Percentiles rank a stretch among this genome's conserved stretches.
phyloP scores from a whole-genome alignment of 2,329 filamentous ascomycete genomes.

The Dothistroma pini region DNA sequence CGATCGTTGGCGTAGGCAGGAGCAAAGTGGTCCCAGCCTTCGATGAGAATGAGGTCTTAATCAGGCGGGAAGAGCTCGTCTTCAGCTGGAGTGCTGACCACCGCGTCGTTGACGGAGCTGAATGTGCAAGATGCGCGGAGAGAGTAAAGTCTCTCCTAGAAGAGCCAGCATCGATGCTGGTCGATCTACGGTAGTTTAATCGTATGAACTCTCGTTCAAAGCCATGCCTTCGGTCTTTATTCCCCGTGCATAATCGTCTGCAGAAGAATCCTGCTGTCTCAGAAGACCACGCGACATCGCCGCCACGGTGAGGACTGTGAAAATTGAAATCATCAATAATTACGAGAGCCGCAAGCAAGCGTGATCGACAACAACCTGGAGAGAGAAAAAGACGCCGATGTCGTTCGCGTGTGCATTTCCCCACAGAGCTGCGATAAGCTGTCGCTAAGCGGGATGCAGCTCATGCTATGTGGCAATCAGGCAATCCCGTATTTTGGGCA shows the following conservation, averaged over 20 bases:
- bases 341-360: slow-evolving; percentile 6
- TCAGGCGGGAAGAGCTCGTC: slow-evolving; percentile 76
- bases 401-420: not conserved
- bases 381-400: slow-evolving; percentile 1
- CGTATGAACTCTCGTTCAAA: not conserved
- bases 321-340: not conserved
- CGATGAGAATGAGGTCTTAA: slow-evolving; percentile 51
- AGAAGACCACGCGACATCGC: not conserved
- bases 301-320: not conserved
- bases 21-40: slow-evolving; percentile 81
- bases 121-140: slow-evolving; percentile 86
- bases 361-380: not conserved
- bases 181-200: slow-evolving; percentile 62
- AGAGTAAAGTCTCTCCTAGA: slow-evolving; percentile 75
- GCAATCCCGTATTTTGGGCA: not conserved
- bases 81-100: slow-evolving; percentile 98
- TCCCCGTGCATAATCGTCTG: not conserved
- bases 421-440: not conserved
- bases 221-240: not conserved
- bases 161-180: slow-evolving; percentile 80
- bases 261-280: not conserved
- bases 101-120: slow-evolving; percentile 88
- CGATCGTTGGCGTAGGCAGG: slow-evolving; percentile 84
- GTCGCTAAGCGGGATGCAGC: not conserved
- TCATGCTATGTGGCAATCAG: not conserved